phyloP scores from a whole-genome alignment of 2,329 filamentous ascomycete genomes.

The Penicillium sp. region DNA sequence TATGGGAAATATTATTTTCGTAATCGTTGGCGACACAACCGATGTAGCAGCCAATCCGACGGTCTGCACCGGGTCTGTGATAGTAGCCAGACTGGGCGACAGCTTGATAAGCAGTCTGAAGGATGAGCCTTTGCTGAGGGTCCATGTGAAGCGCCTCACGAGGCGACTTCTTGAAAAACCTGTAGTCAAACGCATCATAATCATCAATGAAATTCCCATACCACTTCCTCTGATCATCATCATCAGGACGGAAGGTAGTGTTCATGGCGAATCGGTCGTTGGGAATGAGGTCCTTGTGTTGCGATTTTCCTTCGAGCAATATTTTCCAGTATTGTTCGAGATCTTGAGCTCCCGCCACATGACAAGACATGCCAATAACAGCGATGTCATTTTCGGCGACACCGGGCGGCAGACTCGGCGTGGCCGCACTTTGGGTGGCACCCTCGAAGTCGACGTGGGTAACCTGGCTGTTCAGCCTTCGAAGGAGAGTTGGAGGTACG shows the following conservation, averaged over 20 bases:
- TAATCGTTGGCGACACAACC: conserved; percentile 33
- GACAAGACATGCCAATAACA: conserved; percentile 43
- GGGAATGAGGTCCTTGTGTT: conserved; percentile 28
- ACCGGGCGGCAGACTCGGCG: background rate
- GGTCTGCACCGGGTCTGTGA: background rate
- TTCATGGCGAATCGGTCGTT: background rate
- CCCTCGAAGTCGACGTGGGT: conserved; percentile 6
- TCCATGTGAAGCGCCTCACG: conserved; percentile 34
- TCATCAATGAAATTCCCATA: conserved; percentile 26
- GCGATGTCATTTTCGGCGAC: conserved; percentile 31
- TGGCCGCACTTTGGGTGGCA: conserved; percentile 18
- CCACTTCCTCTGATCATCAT: conserved; percentile 6
- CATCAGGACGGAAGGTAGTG: conserved; percentile 19
- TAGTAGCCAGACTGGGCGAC: conserved; percentile 39
- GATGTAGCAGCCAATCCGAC: conserved; percentile 31
- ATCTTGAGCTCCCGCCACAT: conserved; percentile 40
- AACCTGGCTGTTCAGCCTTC: background rate
- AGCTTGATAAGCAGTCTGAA: conserved; percentile 38
- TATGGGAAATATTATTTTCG: conserved; percentile 31
- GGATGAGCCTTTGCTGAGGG: conserved; percentile 35
- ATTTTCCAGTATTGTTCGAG: conserved; percentile 41
- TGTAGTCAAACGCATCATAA: conserved; percentile 34
- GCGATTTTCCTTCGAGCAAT: conserved; percentile 32
- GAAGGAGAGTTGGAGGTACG: background rate
- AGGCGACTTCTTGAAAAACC: conserved; percentile 36